Evolutionary conservation across 163 green algal genomes (phyloP), one percentile per base, ranked within the genome.

Genomic region (Volvox carteri): DNA sequence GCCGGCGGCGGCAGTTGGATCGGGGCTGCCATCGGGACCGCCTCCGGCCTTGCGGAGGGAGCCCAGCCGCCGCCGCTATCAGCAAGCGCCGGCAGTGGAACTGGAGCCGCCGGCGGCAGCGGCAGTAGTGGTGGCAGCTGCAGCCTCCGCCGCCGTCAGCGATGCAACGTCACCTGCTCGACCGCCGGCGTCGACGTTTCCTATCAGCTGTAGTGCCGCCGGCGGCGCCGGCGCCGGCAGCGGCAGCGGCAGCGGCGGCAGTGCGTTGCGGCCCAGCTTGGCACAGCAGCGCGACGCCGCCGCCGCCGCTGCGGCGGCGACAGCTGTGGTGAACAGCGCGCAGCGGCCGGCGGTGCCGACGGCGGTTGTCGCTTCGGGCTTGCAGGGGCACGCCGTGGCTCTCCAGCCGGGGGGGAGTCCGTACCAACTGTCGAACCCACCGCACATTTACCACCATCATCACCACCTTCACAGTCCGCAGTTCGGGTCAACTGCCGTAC

Each of bases 341-440:
- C 44, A 42, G 73, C 44, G 30, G 75, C 73, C 73, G 73, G 16
- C 73, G 42, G 2, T 9, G 7, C 1, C 73, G 35, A 80, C 73
- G 8, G n/a, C 73, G 14, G 44, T 80, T 8, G 44, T 80, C 1
- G 73, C 73, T 42, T 42, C 42, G 12, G 73, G 73, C 14, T 11
- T 80, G 73, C 73, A 80, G 73, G 73, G 73, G 4, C 73, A 65
- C n/a, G 73, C 73, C 28, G 44, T 80, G 6, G 42, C 42, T 7
- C 42, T 62, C 11, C 42, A 44, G 1, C 73, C 73, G 23, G 70
- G 62, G 48, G 48, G 60, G 18, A 72, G 60, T 28, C 60, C 60
- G 4, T 72, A 72, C 18, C 60, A 72, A 39, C 28, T 39, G 3
- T 11, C 75, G 19, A 21, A 70, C 11, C 1, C 75, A 60, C 33